Base-by-base conservation (phyloP, 2,329 filamentous ascomycete species). In the Aspergillus viridinutans region DNA sequence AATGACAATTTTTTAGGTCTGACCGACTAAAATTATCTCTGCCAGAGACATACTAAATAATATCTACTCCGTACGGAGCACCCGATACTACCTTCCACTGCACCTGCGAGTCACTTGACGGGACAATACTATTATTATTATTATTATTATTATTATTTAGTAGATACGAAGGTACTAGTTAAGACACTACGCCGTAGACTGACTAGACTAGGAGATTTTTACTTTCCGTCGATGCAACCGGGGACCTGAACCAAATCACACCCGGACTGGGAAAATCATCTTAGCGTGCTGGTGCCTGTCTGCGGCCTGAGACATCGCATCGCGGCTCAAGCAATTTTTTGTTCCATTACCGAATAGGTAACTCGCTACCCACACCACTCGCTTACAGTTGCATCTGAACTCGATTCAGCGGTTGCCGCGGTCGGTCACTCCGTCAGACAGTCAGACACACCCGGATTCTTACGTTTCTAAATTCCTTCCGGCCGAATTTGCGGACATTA, bases 181-280 rank as follows among this genome's bases (percentile, higher is more conserved):
- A 6, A 6, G 32, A 35, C 12, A 35, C 32, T 35, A 35, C 4
- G 5, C 32, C 14, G 2, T 17, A 38, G 32, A 17, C 5, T 7
- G 12, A 17, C 32, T 17, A 35, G 14, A 38, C 32, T 17, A 38
- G 32, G 32, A 17, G 14, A 38, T 17, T 45, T 45, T 14, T 45
- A 4, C 42, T 45, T 21, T 43, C 21, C 10, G 29, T 49, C 20
- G 49, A 53, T 60, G 54, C 52, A 55, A 58, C 58, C 51, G 25
- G 52, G 50, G 52, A 49, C 52, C 32, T 35, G 23, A 28, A 6
- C 21, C 17, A 20, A 47, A 20, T 6, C 51, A 45, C 42, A 45
- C 42, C 20, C 42, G 42, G 42, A 45, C 42, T 45, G 12, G 42
- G 42, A 45, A 21, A 12, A 45, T 21, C 14, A 45, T n/a, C 5